These are phyloP conservation scores for Geotrichum phurueaensis DNA, from an alignment of 1,139 yeast species.

Conservation along the genomic window DNA sequence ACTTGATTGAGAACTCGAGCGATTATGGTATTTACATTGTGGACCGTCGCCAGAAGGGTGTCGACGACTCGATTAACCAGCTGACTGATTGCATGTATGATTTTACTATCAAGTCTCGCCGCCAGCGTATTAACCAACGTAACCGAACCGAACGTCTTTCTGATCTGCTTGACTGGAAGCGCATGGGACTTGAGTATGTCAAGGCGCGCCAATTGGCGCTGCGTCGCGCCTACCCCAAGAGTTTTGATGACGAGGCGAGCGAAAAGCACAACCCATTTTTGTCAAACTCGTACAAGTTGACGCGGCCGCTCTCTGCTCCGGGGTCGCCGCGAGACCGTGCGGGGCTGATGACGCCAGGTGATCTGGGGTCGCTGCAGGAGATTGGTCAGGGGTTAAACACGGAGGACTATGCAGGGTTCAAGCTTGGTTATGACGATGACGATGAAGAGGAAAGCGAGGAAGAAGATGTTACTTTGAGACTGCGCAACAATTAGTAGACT, in stretches of 20 bases:
- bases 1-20: slow-evolving; percentile 84
- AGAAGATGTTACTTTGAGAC: background rate
- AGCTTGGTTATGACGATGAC: slow-evolving; percentile 42
- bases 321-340: slow-evolving; percentile 70
- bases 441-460: slow-evolving; percentile 29
- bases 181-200: slow-evolving; percentile 94
- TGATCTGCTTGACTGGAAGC: slow-evolving; percentile 92
- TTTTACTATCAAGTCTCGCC: slow-evolving; percentile 79
- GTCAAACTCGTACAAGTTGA: slow-evolving; percentile 50
- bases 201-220: slow-evolving; percentile 90
- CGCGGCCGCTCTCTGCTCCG: slow-evolving; percentile 90
- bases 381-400: slow-evolving; percentile 66
- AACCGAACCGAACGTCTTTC: slow-evolving; percentile 92
- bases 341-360: slow-evolving; percentile 94
- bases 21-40: slow-evolving; percentile 97
- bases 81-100: slow-evolving; percentile 85
- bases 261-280: slow-evolving; percentile 9
- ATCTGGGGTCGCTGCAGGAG: slow-evolving; percentile 92
- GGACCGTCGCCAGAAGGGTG: slow-evolving; percentile 88
- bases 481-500: background rate
- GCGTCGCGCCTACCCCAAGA: slow-evolving; percentile 89
- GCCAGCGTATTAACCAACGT: slow-evolving; percentile 97
- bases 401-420: slow-evolving; percentile 78
- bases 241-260: slow-evolving; percentile 42
- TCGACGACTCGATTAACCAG: slow-evolving; percentile 91